A percentile compares a stretch with the other conserved stretches of the same genome.
phyloP scores from a whole-genome alignment of 1,139 yeast species.

The Blastobotrys buckinghamii region DNA sequence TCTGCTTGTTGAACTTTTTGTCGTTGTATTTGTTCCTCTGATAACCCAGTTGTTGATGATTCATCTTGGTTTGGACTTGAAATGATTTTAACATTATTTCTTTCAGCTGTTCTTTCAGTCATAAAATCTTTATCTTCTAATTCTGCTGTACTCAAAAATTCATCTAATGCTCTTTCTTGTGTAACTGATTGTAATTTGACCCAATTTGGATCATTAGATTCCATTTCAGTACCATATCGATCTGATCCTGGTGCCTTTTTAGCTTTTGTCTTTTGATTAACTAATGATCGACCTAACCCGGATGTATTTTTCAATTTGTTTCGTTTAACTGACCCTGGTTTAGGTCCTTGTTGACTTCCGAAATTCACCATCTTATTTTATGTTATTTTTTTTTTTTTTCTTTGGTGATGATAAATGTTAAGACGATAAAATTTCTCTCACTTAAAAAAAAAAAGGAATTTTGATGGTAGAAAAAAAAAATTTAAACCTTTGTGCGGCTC shows the following conservation, averaged over 20 bases:
- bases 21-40: slow-evolving; percentile 44
- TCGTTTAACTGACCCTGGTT: slow-evolving; percentile 49
- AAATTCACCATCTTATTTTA: slow-evolving; percentile 11
- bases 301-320: slow-evolving; percentile 78
- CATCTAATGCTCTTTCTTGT: slow-evolving; percentile 90
- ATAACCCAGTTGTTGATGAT: slow-evolving; percentile 54
- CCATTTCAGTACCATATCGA: slow-evolving; percentile 33
- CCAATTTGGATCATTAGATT: slow-evolving; percentile 59
- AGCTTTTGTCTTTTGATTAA: slow-evolving; percentile 65
- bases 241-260: slow-evolving; percentile 49
- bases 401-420: too few relatives aligned
- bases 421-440: too few relatives aligned
- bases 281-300: slow-evolving; percentile 82
- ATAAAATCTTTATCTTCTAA: slow-evolving; percentile 95
- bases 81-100: slow-evolving; percentile 67
- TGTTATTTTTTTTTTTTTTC: not conserved
- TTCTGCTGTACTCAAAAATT: slow-evolving; percentile 89
- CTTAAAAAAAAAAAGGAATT: too few relatives aligned
- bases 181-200: slow-evolving; percentile 89
- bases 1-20: slow-evolving; percentile 52
- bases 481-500: not conserved
- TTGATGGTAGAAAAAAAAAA: not conserved
- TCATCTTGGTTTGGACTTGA: slow-evolving; percentile 40
- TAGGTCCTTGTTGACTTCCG: slow-evolving; percentile 81
- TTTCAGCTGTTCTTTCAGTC: slow-evolving; percentile 71